Evolutionary conservation across 2,329 filamentous ascomycete genomes (phyloP).

Genomic region (Fusarium sp.): DNA sequence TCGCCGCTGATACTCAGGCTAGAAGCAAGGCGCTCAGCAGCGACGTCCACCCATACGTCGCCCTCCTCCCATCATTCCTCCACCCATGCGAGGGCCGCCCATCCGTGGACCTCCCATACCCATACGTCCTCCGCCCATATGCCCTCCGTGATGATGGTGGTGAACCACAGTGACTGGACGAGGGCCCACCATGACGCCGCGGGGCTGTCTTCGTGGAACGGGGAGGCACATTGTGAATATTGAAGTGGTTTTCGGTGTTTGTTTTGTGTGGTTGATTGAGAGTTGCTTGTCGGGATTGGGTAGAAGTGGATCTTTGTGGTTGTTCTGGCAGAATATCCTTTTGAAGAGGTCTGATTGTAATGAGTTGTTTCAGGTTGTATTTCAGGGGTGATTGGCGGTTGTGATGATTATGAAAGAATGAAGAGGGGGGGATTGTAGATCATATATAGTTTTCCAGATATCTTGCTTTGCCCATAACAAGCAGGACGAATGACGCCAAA

Average conservation of each 20-base stretch:
- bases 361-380: background rate
- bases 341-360: background rate
- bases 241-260: background rate
- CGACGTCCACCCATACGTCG: background rate
- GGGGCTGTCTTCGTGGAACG: background rate
- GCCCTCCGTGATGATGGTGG: background rate
- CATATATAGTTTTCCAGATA: background rate
- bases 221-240: background rate
- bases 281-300: background rate
- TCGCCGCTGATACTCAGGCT: background rate
- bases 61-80: background rate
- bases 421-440: background rate
- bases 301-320: background rate
- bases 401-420: background rate
- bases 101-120: background rate
- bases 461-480: background rate
- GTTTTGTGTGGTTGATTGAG: background rate
- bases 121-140: background rate
- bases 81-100: background rate
- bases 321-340: background rate
- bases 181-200: background rate
- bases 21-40: background rate
- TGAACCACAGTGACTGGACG: background rate
- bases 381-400: background rate
- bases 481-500: background rate